Percentiles rank a stretch among this genome's conserved stretches.
These are phyloP conservation scores for Plantago elongata DNA, from an alignment of 257 asterid genomes.

Conservation along the genomic window DNA sequence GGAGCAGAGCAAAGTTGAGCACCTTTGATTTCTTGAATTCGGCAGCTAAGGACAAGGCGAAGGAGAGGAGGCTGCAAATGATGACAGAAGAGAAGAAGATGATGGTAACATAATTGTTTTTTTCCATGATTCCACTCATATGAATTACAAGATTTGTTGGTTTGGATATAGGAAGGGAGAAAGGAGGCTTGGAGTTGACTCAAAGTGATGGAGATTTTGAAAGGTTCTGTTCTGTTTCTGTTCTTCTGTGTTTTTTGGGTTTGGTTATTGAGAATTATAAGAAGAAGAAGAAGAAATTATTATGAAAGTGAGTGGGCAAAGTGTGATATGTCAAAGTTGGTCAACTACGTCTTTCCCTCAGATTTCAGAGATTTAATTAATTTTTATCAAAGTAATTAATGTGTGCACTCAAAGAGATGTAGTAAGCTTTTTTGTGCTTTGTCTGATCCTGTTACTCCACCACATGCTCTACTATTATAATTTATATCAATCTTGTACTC, in stretches of 20 bases:
- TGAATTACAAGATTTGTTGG: neutral
- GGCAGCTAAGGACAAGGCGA: constrained; percentile 61
- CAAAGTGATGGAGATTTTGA: constrained; percentile 26
- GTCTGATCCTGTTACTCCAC: too few relatives aligned
- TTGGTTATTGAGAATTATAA: neutral
- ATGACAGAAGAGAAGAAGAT: constrained; percentile 15
- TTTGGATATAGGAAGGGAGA: constrained; percentile 4
- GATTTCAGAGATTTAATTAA: neutral
- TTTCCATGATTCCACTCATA: constrained; percentile 34
- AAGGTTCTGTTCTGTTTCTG: constrained; percentile 14
- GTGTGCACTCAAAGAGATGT: too few relatives aligned
- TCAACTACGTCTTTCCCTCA: constrained; percentile 3
- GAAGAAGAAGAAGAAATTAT: constrained; percentile 9
- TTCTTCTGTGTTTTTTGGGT: neutral
- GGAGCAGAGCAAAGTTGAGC: neutral
- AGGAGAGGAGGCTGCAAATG: constrained; percentile 42
- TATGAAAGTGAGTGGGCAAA: constrained; percentile 15
- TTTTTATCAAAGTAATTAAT: neutral
- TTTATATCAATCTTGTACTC: too few relatives aligned
- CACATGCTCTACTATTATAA: too few relatives aligned
- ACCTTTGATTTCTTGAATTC: constrained; percentile 75
- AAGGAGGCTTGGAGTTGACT: constrained; percentile 44
- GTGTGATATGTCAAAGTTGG: constrained; percentile 7
- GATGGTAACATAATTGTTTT: constrained; percentile 20
- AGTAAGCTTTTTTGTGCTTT: too few relatives aligned